Evolutionary conservation across 148 eudicot genomes (phyloP), one percentile per base, ranked within the genome.

Genomic region (Heliosperma pusillum): DNA sequence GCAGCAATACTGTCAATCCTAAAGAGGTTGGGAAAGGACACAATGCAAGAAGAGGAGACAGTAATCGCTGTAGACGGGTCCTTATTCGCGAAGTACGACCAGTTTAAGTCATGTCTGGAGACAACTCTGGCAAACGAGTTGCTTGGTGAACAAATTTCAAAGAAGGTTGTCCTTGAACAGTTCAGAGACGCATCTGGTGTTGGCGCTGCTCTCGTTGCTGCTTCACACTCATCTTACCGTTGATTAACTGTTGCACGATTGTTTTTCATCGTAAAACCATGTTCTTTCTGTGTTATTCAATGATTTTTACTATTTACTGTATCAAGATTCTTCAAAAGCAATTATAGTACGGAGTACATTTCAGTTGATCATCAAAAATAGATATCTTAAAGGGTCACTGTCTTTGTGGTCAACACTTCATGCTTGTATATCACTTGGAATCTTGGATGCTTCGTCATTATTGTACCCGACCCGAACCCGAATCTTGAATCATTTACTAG

Each of bases 171-270:
- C 12, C 82, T 92, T 21, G 80, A 78, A 77, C 96, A 77, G 50
- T 87, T 90, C 50, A 88, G 80, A 30, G 98, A 92, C 53, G 97
- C 96, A 15, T 91, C 98, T 0, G 98, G 97, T 21, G 84, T 87
- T 19, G 98, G 98, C 42, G 96, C 98, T 36, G 90, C 98, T 36
- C 90, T 94, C 57, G 77, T 91, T 20, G 98, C 95, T 26, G 97
- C 98, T 66, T 85, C 97, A 19, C 88, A 89, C 81, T 91, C 97
- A 2, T 65, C 69, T 44, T 83, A 88, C 70, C 80, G 1, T 81
- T 24, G 77, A 64, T 81, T 17, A 77, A 64, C 16, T 36, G 2
- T 2, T 21, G 16, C 16, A 10, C 52, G 27, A 33, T 33, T n/a
- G n/a, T n/a, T 68, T 11, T 66, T 3, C 1, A 13, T 68, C 2